A percentile compares a stretch with the other conserved stretches of the same genome.
phyloP scores from a whole-genome alignment of 2,329 filamentous ascomycete species.

The Boeremia lycopersici region DNA sequence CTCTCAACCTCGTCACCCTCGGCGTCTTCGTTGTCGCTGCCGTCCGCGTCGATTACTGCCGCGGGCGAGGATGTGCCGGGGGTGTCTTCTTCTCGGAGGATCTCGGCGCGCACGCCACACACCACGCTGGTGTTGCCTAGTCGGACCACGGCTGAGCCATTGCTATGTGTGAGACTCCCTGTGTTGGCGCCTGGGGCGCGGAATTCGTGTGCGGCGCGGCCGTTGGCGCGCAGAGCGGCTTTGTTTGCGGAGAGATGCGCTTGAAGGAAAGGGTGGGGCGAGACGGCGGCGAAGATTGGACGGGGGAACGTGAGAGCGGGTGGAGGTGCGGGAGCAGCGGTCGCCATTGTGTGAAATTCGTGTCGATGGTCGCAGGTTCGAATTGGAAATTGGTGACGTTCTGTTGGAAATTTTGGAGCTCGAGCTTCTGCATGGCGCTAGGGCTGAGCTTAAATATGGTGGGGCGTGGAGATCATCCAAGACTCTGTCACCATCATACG shows the following conservation, averaged over 20 bases:
- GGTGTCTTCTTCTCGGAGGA: conserved; percentile 76
- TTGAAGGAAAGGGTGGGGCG: conserved; percentile 86
- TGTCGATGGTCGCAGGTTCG: neutral
- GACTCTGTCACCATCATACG: neutral
- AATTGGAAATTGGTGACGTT: conserved; percentile 9
- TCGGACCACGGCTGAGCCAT: conserved; percentile 87
- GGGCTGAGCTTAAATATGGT: conserved; percentile 25
- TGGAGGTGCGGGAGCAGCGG: conserved; percentile 24
- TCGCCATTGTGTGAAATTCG: conserved; percentile 25
- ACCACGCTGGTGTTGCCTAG: conserved; percentile 93
- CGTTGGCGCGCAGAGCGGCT: conserved; percentile 76
- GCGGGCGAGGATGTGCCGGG: conserved; percentile 61
- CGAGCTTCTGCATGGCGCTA: conserved; percentile 23
- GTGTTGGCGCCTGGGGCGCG: conserved; percentile 78
- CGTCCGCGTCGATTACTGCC: conserved; percentile 5
- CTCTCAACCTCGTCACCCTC: conserved; percentile 49
- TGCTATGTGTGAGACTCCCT: conserved; percentile 83
- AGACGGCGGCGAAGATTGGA: conserved; percentile 84
- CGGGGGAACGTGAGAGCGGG: conserved; percentile 60
- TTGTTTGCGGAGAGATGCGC: conserved; percentile 76
- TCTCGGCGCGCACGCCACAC: conserved; percentile 87
- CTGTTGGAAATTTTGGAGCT: conserved; percentile 36
- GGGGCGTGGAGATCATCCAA: conserved; percentile 15
- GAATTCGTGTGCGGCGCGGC: conserved; percentile 71
- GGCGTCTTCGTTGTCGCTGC: conserved; percentile 27